Evolutionary conservation across 1,139 yeast genomes (phyloP), one percentile per base, ranked within the genome.

Genomic region (Scheffersomyces cryptocercus): DNA sequence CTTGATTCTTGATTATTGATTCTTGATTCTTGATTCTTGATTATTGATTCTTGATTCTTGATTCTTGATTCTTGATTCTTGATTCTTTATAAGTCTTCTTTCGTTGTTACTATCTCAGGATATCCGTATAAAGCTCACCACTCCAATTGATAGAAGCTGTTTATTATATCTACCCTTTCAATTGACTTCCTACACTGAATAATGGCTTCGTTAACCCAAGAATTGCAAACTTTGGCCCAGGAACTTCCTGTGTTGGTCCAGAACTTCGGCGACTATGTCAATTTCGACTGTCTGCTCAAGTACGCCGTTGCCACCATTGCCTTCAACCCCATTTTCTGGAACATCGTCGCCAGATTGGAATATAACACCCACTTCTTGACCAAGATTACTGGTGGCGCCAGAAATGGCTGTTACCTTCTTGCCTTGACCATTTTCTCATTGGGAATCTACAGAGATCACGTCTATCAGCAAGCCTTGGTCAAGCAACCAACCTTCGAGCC

Each of bases 291-390:
- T 3, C 56, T 58, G 45, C 58, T 70, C 48, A 50, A 50, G 43
- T 67, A 49, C 46, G 78, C 88, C 2, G 55, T 81, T 38, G 72
- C 67, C 10, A 77, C 85, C 38, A 88, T 93, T 55, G 83, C 86
- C 14, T 91, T 93, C 78, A 93, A 93, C 62, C 99, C 99, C 12
- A 79, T 88, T 29, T 91, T 90, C 63, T 93, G 99, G 99, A 93
- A 93, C 65, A 77, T 86, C 45, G 96, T 82, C 28, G 99, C 99
- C 8, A 78, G 97, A 56, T 58, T 79, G 33, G 98, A 93, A 63
- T 88, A 88, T 73, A 81, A 81, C 47, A 81, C 88, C 28, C 85
- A 86, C 55, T 60, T 84, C 43, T 66, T 91, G 45, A 88, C 97
- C 38, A 88, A 86, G 58, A 50, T 87, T 28, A 75, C 85, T 3